A percentile compares a stretch with the other conserved stretches of the same genome.
Evolutionary conservation across 441 rosid species (phyloP).

Genomic region (Croton laevigatus): DNA sequence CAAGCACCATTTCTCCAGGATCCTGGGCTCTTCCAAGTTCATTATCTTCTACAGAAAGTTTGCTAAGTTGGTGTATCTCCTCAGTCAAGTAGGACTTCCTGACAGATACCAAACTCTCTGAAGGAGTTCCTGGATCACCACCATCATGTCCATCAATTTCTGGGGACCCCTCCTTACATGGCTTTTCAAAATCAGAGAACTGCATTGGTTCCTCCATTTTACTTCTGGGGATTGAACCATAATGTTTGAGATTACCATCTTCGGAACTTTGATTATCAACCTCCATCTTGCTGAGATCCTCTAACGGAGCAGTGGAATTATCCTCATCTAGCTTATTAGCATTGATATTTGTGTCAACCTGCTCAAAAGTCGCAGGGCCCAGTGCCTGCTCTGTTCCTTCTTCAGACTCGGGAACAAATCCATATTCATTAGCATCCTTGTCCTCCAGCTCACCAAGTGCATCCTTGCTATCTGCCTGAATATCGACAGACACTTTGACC

Average conservation of each 20-base stretch:
- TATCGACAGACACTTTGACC: conserved; percentile 70
- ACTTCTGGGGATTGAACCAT: conserved; percentile 34
- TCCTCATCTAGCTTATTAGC: conserved; percentile 52
- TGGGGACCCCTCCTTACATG: conserved; percentile 34
- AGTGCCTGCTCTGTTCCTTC: conserved; percentile 82
- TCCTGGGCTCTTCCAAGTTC: conserved; percentile 43
- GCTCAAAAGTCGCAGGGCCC: conserved; percentile 93
- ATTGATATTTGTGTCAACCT: conserved; percentile 55
- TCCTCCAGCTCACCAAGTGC: conserved; percentile 62
- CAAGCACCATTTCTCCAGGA: conserved; percentile 43
- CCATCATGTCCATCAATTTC: conserved; percentile 31
- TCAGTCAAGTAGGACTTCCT: conserved; percentile 46
- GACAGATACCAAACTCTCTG: conserved; percentile 57
- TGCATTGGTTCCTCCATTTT: conserved; percentile 42
- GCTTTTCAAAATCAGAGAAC: conserved; percentile 37
- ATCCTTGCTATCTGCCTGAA: conserved; percentile 46
- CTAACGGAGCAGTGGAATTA: conserved; percentile 34
- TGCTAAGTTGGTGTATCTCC: conserved; percentile 40
- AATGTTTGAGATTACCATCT: conserved; percentile 36
- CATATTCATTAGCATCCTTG: conserved; percentile 73
- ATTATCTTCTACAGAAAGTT: conserved; percentile 46
- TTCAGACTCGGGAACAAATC: conserved; percentile 68
- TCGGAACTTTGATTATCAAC: conserved; percentile 51
- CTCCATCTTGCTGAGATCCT: conserved; percentile 59
- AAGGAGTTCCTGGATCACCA: conserved; percentile 34